Evolutionary conservation across 768 basidiomycete species (phyloP).

Genomic region (Lentinula guzmanii): DNA sequence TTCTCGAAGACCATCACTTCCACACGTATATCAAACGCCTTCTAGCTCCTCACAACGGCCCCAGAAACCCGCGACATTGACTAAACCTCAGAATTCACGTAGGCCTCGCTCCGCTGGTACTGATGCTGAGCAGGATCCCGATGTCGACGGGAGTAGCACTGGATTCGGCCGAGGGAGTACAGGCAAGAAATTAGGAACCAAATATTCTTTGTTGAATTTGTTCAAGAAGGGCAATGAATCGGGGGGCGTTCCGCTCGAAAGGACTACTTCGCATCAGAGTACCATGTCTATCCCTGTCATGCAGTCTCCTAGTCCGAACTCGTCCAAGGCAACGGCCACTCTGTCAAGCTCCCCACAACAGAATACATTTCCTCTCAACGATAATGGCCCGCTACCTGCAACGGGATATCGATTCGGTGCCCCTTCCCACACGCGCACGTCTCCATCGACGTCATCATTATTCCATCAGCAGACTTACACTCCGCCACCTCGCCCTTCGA

Average conservation of each 20-base stretch:
- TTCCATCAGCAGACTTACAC: not conserved
- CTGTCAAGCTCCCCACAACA: conserved; percentile 15
- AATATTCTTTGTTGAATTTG: conserved; percentile 68
- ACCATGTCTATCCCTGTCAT: conserved; percentile 11
- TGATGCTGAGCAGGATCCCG: conserved; percentile 42
- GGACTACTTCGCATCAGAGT: conserved; percentile 16
- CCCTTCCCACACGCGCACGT: conserved; percentile 15
- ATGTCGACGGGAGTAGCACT: conserved; percentile 23
- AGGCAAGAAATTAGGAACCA: conserved; percentile 51
- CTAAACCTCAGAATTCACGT: conserved; percentile 26
- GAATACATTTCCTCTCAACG: conserved; percentile 12
- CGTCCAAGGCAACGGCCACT: conserved; percentile 10
- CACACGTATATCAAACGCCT: conserved; percentile 40
- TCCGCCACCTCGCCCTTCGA: conserved; percentile 16
- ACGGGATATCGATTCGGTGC: conserved; percentile 21
- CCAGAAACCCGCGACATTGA: conserved; percentile 29
- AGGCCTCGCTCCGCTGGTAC: conserved; percentile 73
- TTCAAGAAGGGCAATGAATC: conserved; percentile 52
- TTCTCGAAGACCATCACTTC: conserved; percentile 65
- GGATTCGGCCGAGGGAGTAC: conserved; percentile 28
- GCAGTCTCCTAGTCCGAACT: conserved; percentile 11
- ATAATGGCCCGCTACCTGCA: conserved; percentile 15
- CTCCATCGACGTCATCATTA: conserved; percentile 6
- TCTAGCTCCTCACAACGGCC: conserved; percentile 22
- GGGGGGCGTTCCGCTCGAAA: conserved; percentile 10